phyloP scores from a whole-genome alignment of 345 rosid genomes.

The Aquilaria yunnanensis region DNA sequence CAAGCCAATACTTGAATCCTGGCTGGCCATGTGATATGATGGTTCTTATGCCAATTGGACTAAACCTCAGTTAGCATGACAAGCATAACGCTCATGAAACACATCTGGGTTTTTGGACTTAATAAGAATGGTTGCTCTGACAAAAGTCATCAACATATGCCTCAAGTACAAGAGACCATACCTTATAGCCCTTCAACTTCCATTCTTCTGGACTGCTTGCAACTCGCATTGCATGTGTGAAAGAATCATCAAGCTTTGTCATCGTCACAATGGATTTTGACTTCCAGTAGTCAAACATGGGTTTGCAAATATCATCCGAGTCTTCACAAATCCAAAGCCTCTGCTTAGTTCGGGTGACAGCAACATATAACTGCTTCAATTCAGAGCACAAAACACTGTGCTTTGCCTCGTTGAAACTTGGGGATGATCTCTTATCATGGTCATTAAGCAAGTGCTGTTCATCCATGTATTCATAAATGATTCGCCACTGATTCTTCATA shows the following conservation, averaged over 20 bases:
- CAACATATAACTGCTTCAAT: conserved; percentile 44
- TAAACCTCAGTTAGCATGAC: neutral
- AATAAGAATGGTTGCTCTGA: too few relatives aligned
- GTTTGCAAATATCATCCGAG: conserved; percentile 24
- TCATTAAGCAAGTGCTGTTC: conserved; percentile 25
- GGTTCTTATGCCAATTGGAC: too few relatives aligned
- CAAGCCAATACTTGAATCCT: too few relatives aligned
- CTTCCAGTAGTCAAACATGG: conserved; percentile 37
- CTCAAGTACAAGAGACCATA: neutral
- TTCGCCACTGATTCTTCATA: conserved; percentile 38
- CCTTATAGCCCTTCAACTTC: conserved; percentile 42
- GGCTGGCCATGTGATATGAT: too few relatives aligned
- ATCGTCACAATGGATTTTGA: conserved; percentile 27
- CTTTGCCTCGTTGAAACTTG: conserved; percentile 26
- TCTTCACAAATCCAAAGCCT: conserved; percentile 53
- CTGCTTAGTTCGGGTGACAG: conserved; percentile 48
- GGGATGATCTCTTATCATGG: conserved; percentile 11
- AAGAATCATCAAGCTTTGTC: conserved; percentile 25
- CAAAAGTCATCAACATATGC: too few relatives aligned
- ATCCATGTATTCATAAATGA: conserved; percentile 37
- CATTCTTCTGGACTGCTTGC: conserved; percentile 42
- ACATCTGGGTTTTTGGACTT: too few relatives aligned
- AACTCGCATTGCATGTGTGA: conserved; percentile 37
- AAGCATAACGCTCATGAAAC: neutral
- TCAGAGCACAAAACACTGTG: conserved; percentile 44